Conservation (phyloP, 345 rosid species). For the Syzygium jambos region DNA sequence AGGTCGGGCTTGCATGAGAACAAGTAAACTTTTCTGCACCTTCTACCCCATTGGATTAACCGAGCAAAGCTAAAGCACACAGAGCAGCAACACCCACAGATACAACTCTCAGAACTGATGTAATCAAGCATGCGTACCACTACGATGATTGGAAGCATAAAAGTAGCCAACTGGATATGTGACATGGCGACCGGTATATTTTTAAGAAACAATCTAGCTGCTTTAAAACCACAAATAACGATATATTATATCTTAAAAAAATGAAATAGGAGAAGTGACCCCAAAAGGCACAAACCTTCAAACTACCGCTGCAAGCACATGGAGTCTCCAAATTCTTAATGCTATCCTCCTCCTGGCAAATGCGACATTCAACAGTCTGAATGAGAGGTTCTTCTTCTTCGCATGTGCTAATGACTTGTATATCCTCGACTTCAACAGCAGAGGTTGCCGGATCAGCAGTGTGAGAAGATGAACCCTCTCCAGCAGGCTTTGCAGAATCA, state of each 20-base stretch:
- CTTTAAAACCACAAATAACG: background rate
- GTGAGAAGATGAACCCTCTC: conserved; percentile 20
- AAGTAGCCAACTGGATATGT: background rate
- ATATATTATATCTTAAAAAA: background rate
- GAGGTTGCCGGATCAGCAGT: conserved; percentile 14
- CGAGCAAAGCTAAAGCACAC: background rate
- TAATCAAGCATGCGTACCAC: background rate
- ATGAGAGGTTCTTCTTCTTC: conserved; percentile 66
- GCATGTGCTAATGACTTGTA: conserved; percentile 8
- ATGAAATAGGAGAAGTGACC: background rate
- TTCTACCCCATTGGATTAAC: background rate
- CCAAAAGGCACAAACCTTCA: conserved; percentile 52
- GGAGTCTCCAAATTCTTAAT: conserved; percentile 71
- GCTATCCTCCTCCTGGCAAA: conserved; percentile 94
- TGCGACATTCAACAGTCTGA: conserved; percentile 78
- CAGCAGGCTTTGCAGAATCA: conserved; percentile 19
- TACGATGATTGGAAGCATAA: background rate
- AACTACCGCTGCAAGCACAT: conserved; percentile 90
- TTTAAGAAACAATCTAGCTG: background rate
- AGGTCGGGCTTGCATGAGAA: background rate
- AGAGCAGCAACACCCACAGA: background rate
- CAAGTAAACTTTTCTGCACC: background rate
- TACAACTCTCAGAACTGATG: background rate
- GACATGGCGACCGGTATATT: background rate
- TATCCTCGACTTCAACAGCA: conserved; percentile 18